Evolutionary conservation across 1,284 basidiomycete species (phyloP).

Genomic region (Ustilago sp.): DNA sequence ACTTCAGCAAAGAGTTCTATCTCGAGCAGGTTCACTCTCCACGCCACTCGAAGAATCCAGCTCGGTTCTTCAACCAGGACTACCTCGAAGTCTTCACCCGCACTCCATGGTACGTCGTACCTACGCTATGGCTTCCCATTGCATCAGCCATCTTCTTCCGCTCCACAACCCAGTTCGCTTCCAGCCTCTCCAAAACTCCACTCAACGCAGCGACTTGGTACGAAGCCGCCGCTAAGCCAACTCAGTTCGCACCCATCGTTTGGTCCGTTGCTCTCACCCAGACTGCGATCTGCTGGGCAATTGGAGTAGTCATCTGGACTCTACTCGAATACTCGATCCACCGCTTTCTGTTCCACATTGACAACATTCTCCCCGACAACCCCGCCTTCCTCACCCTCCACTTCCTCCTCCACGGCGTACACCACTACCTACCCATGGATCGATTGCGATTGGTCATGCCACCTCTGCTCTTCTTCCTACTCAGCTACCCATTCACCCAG

Average conservation of each 20-base stretch:
- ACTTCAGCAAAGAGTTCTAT: slow-evolving; percentile 95
- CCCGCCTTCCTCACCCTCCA: slow-evolving; percentile 85
- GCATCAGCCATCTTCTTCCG: slow-evolving; percentile 82
- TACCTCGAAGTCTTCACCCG: slow-evolving; percentile 88
- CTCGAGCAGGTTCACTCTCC: slow-evolving; percentile 94
- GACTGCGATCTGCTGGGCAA: slow-evolving; percentile 77
- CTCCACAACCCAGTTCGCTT: slow-evolving; percentile 81
- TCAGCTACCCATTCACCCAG: slow-evolving; percentile 88
- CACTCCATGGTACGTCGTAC: slow-evolving; percentile 95
- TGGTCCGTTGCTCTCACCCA: slow-evolving; percentile 49
- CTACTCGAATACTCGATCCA: slow-evolving; percentile 94
- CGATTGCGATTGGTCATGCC: slow-evolving; percentile 91
- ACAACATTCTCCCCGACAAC: slow-evolving; percentile 86
- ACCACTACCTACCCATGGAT: slow-evolving; percentile 98
- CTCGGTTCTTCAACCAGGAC: slow-evolving; percentile 84
- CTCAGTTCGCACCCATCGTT: slow-evolving; percentile 56
- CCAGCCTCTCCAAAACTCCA: slow-evolving; percentile 22
- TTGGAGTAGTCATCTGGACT: slow-evolving; percentile 93
- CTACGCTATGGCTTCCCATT: slow-evolving; percentile 91
- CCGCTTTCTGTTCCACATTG: slow-evolving; percentile 97
- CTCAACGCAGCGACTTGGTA: slow-evolving; percentile 61
- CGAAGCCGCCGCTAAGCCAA: slow-evolving; percentile 72
- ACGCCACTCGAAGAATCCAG: slow-evolving; percentile 86
- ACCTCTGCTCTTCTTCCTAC: slow-evolving; percentile 81
- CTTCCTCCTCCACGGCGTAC: slow-evolving; percentile 94